Conservation (phyloP, 129 eudicot species). For the Calendula officinalis region DNA sequence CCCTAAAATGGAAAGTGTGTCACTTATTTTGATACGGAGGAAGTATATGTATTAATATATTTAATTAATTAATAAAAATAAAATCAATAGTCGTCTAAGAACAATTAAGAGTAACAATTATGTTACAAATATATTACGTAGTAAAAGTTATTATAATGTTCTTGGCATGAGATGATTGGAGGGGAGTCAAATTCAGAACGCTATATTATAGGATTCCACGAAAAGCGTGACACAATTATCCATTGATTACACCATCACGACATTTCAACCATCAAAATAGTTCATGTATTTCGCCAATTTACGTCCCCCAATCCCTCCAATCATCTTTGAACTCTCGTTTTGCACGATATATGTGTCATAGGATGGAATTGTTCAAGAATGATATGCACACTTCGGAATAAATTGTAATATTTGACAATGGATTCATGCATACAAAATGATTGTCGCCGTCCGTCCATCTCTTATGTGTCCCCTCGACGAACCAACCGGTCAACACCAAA, state of each 20-base stretch:
- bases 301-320: not conserved
- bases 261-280: not conserved
- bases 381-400: not conserved
- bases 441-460: not conserved
- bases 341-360: not conserved
- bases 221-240: not conserved
- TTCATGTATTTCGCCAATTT: conserved; percentile 8
- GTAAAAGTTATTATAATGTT: not conserved
- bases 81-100: not conserved
- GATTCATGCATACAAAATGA: not conserved
- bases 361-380: not conserved
- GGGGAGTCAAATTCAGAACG: not conserved
- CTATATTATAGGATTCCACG: conserved; percentile 9
- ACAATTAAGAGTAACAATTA: not conserved
- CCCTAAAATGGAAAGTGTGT: too few species aligned
- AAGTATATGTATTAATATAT: not conserved
- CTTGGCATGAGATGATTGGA: conserved; percentile 11
- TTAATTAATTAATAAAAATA: not conserved
- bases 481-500: too few species aligned
- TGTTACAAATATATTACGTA: not conserved
- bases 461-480: too few species aligned
- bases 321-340: not conserved
- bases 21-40: too few species aligned
- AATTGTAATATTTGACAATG: not conserved
- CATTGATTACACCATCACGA: not conserved